A percentile compares a stretch with the other conserved stretches of the same genome.
Evolutionary conservation across 768 basidiomycete genomes (phyloP).

Genomic region (Auriscalpium orientale): DNA sequence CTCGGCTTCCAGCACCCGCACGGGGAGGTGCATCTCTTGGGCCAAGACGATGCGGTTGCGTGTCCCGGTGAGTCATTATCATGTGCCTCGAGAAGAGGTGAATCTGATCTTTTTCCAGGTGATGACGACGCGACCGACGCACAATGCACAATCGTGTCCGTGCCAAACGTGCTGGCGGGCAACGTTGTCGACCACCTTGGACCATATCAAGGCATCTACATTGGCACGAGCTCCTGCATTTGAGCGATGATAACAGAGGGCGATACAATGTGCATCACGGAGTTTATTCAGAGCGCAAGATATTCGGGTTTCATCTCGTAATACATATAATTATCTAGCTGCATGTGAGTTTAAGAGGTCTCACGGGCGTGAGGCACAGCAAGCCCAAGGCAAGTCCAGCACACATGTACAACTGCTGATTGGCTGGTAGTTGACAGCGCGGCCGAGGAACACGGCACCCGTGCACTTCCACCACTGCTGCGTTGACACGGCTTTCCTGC

Average conservation of each 20-base stretch:
- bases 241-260: background rate
- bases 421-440: too few relatives aligned
- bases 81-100: background rate
- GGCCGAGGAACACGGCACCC: too few relatives aligned
- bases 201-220: slow-evolving; percentile 44
- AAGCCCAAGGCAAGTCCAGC: too few relatives aligned
- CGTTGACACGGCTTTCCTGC: too few relatives aligned
- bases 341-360: too few relatives aligned
- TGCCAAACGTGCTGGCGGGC: slow-evolving; percentile 36
- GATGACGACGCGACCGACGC: slow-evolving; percentile 48
- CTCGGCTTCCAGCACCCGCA: slow-evolving; percentile 44
- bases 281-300: too few relatives aligned
- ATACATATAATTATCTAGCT: too few relatives aligned
- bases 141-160: slow-evolving; percentile 46
- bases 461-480: too few relatives aligned
- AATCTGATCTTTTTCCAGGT: background rate
- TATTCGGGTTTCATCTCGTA: too few relatives aligned
- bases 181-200: slow-evolving; percentile 48
- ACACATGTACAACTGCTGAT: too few relatives aligned
- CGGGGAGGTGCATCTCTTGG: slow-evolving; percentile 47
- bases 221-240: slow-evolving; percentile 39
- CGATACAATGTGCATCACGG: too few relatives aligned
- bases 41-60: slow-evolving; percentile 28
- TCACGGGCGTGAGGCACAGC: too few relatives aligned
- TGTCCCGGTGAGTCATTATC: slow-evolving; percentile 27